Evolutionary conservation across 805 yeast genomes (phyloP).

Genomic region (Suhomyces faveliae): DNA sequence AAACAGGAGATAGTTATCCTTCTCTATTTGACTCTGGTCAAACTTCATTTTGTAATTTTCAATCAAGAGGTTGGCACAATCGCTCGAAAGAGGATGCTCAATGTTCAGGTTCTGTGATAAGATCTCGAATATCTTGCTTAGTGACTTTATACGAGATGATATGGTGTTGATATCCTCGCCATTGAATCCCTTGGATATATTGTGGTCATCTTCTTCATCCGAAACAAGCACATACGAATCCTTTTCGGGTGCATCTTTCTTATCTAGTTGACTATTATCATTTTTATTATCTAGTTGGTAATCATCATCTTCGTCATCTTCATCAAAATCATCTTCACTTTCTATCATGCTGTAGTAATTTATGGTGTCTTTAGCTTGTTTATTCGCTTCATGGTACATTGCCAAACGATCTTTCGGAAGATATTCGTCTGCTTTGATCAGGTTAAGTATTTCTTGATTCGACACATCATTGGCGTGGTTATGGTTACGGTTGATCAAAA

Average conservation of each 20-base stretch:
- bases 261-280: conserved; percentile 16
- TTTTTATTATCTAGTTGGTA: conserved; percentile 18
- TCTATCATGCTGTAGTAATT: conserved; percentile 30
- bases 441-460: conserved; percentile 16
- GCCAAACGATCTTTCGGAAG: conserved; percentile 41
- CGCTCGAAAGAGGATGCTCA: conserved; percentile 82
- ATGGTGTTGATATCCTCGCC: conserved; percentile 26
- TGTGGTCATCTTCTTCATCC: conserved; percentile 5
- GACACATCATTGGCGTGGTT: conserved; percentile 13
- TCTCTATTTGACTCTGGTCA: conserved; percentile 71
- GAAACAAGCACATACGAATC: conserved; percentile 14
- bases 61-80: conserved; percentile 70
- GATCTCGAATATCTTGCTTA: conserved; percentile 68
- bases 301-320: conserved; percentile 15
- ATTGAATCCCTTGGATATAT: neutral
- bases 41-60: conserved; percentile 66
- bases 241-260: conserved; percentile 14
- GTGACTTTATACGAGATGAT: conserved; percentile 49
- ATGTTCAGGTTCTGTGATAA: conserved; percentile 68
- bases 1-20: conserved; percentile 74
- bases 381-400: conserved; percentile 31
- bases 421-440: conserved; percentile 28
- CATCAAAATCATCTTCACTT: conserved; percentile 23
- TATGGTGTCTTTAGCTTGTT: conserved; percentile 22
- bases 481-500: conserved; percentile 42